Percentiles rank a stretch among this genome's conserved stretches.
These are phyloP conservation scores for Comarum palustre DNA, from an alignment of 306 rosid genomes.

Conservation along the genomic window DNA sequence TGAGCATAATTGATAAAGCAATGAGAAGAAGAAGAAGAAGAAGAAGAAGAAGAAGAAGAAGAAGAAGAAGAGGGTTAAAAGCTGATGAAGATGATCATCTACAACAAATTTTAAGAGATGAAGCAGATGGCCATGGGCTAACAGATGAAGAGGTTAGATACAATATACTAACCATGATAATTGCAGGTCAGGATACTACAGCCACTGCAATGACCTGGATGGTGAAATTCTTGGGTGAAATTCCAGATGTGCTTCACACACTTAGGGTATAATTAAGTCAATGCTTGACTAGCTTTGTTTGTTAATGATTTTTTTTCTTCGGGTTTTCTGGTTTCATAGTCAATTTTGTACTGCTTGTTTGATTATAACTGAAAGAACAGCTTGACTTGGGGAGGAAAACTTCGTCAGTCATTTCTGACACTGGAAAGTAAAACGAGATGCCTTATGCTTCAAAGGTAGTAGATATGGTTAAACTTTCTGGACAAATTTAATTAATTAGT, in stretches of 20 bases:
- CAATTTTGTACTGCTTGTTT: neutral
- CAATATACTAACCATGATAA: constrained; percentile 74
- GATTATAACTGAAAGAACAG: constrained; percentile 58
- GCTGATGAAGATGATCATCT: constrained; percentile 50
- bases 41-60: constrained; percentile 43
- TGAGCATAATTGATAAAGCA: constrained; percentile 48
- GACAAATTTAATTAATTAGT: neutral
- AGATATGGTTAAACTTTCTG: neutral
- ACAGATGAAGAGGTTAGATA: constrained; percentile 72
- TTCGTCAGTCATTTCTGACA: constrained; percentile 32
- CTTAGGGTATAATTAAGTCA: constrained; percentile 41
- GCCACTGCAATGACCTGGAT: constrained; percentile 89
- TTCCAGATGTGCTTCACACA: constrained; percentile 46
- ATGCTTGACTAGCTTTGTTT: neutral
- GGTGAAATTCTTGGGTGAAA: constrained; percentile 80
- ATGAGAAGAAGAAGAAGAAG: constrained; percentile 51
- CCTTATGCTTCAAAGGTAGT: constrained; percentile 63
- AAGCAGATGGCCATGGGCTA: constrained; percentile 21
- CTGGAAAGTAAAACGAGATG: constrained; percentile 60
- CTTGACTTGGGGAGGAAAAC: constrained; percentile 34
- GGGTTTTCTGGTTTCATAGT: neutral
- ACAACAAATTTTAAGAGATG: constrained; percentile 38
- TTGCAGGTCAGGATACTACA: constrained; percentile 87
- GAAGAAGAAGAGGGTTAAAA: constrained; percentile 37
- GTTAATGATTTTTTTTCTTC: neutral